phyloP scores from a whole-genome alignment of 495 filamentous ascomycete genomes.

The Podospora didyma region DNA sequence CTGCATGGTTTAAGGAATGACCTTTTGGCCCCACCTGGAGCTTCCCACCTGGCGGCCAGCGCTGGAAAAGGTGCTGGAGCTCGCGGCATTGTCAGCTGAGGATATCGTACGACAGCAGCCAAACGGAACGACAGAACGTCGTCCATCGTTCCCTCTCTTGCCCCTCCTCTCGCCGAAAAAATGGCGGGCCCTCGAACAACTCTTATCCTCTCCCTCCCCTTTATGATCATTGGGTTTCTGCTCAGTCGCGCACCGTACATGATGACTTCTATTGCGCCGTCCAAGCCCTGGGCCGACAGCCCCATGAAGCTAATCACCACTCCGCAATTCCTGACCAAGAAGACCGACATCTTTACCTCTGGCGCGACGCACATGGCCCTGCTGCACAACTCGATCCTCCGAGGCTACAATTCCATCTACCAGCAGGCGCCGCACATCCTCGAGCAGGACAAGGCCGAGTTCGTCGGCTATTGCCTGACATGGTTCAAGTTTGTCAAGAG shows the following conservation, averaged over 20 bases:
- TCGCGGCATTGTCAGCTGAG: not conserved
- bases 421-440: constrained; percentile 43
- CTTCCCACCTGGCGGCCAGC: not conserved
- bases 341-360: constrained; percentile 48
- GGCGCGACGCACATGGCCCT: constrained; percentile 57
- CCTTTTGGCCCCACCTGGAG: not conserved
- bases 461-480: constrained; percentile 46
- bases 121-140: constrained; percentile 12
- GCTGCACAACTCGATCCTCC: constrained; percentile 54
- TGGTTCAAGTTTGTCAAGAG: constrained; percentile 51
- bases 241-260: constrained; percentile 39
- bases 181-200: constrained; percentile 16
- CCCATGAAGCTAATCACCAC: constrained; percentile 46
- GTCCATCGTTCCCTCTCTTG: not conserved
- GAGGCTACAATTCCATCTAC: constrained; percentile 57
- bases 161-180: not conserved
- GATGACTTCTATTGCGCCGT: constrained; percentile 34
- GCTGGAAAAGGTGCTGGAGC: no score
- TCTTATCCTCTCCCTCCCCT: constrained; percentile 23
- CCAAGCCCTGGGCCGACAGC: constrained; percentile 45
- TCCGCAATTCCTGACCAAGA: constrained; percentile 42
- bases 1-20: constrained; percentile 8
- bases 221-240: constrained; percentile 33
- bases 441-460: constrained; percentile 42
- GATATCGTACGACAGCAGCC: not conserved